These are phyloP conservation scores for Uronychia setigera DNA, from an alignment of 73 alveolate genomes.

Conservation along the genomic window DNA sequence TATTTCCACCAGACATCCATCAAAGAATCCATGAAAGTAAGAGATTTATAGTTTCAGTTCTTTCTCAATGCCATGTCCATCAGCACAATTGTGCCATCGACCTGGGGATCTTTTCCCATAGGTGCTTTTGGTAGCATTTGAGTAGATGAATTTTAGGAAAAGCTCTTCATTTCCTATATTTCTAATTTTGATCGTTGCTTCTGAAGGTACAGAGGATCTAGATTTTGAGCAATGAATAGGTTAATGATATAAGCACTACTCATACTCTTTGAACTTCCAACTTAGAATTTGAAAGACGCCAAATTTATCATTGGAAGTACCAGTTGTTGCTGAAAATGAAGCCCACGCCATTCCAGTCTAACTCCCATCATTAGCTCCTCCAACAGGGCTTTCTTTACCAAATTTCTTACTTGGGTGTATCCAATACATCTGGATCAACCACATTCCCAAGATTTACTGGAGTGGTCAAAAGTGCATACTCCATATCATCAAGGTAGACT, in stretches of 20 bases:
- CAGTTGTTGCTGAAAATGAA: conserved; percentile 35
- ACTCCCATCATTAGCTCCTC: conserved; percentile 28
- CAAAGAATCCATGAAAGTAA: conserved; percentile 19
- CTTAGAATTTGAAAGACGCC: conserved; percentile 33
- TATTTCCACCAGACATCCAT: conserved; percentile 12
- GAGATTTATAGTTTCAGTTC: conserved; percentile 4
- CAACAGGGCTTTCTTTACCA: conserved; percentile 3
- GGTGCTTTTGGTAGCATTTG: neutral
- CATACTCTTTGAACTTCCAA: conserved; percentile 22
- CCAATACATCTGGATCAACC: conserved; percentile 19
- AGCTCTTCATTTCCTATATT: conserved; percentile 49
- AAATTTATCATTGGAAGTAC: conserved; percentile 8
- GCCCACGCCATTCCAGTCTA: conserved; percentile 38
- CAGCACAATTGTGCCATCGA: conserved; percentile 3
- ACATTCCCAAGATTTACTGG: conserved; percentile 31
- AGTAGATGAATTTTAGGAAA: conserved; percentile 21
- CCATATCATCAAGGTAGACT: conserved; percentile 45
- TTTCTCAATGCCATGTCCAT: conserved; percentile 4
- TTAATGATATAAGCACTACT: conserved; percentile 21
- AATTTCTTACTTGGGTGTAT: conserved; percentile 7
- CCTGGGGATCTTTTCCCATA: neutral
- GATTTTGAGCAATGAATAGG: conserved; percentile 16
- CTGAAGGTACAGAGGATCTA: neutral
- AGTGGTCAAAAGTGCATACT: conserved; percentile 12
- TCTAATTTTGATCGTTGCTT: conserved; percentile 4